Evolutionary conservation across 2,329 filamentous ascomycete species (phyloP).

Genomic region (Scedosporium apiospermum): DNA sequence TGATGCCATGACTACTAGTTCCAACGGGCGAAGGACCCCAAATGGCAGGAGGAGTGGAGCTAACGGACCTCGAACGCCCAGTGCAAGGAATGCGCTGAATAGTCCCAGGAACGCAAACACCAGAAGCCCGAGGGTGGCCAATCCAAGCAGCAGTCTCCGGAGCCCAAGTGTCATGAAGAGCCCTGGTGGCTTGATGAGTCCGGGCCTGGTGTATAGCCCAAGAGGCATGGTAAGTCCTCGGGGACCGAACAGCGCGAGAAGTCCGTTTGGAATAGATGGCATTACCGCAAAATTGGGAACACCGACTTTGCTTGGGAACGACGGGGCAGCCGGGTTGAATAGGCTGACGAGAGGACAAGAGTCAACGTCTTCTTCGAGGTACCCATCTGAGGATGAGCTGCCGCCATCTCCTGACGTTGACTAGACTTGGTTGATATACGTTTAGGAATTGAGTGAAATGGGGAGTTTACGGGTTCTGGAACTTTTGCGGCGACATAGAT

Average conservation of each 20-base stretch:
- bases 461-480: too few relatives aligned
- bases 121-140: background rate
- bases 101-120: background rate
- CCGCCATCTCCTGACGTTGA: background rate
- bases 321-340: background rate
- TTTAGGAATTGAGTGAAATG: background rate
- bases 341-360: background rate
- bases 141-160: background rate
- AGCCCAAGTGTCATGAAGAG: background rate
- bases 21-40: background rate
- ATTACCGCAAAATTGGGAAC: background rate
- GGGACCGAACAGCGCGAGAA: background rate
- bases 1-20: background rate
- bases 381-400: slow-evolving; percentile 1
- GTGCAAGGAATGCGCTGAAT: background rate
- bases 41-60: background rate
- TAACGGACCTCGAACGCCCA: background rate
- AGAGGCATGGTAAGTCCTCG: background rate
- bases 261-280: background rate
- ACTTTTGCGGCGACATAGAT: too few relatives aligned
- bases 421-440: background rate
- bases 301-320: background rate
- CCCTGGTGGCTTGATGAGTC: background rate
- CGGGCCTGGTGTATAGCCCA: background rate
- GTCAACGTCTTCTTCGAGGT: background rate